Conservation (phyloP, 177 flowering plant species). For the Vitis hybrid region DNA sequence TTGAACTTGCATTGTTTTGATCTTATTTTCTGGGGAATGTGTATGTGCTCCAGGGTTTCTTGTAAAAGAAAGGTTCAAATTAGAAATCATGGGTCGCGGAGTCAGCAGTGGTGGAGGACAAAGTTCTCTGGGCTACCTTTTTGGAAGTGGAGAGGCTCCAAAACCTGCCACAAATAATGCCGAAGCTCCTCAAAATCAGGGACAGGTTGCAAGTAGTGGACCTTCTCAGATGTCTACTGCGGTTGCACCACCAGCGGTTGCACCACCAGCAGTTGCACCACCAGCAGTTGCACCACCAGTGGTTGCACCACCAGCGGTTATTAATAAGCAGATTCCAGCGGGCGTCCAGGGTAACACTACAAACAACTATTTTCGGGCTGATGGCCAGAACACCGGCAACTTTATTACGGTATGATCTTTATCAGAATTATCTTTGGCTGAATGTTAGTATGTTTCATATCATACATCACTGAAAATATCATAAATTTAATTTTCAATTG, state of each 20-base stretch:
- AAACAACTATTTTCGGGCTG: constrained; percentile 47
- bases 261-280: constrained; percentile 1
- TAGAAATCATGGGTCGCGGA: constrained; percentile 44
- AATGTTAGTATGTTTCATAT: neutral
- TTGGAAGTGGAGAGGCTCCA: constrained; percentile 48
- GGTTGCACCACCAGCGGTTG: constrained; percentile 20
- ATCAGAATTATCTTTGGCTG: neutral
- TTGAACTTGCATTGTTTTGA: neutral
- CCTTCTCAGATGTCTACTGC: constrained; percentile 21
- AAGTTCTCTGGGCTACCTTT: constrained; percentile 51
- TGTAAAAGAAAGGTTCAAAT: constrained; percentile 2
- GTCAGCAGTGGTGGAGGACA: constrained; percentile 52
- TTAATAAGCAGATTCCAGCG: constrained; percentile 37
- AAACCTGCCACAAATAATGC: constrained; percentile 21
- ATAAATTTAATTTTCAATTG: too few species aligned
- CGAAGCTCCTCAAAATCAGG: constrained; percentile 16
- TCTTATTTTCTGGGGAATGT: neutral
- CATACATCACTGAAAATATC: neutral
- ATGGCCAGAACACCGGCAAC: constrained; percentile 49
- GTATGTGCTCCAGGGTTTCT: constrained; percentile 4
- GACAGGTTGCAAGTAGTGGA: constrained; percentile 4
- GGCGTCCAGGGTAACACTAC: constrained; percentile 31
- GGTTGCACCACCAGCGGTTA: constrained; percentile 19
- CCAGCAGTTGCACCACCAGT: constrained; percentile 14
- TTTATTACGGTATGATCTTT: constrained; percentile 37